Conservation (phyloP, 306 rosid genomes). For the Benincasa hispida region DNA sequence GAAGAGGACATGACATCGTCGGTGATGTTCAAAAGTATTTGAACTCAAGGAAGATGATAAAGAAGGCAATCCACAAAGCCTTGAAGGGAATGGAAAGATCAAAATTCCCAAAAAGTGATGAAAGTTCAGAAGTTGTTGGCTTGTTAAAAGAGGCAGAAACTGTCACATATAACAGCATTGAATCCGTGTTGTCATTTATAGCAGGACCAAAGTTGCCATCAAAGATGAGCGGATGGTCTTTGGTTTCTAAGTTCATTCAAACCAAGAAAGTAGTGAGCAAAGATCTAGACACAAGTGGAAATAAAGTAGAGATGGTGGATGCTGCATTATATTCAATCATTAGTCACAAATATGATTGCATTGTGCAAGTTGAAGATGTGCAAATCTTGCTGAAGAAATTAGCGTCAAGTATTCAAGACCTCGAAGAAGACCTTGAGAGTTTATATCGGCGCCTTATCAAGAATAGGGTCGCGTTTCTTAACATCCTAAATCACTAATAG, state of each 20-base stretch:
- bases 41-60: constrained; percentile 7
- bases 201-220: constrained; percentile 3
- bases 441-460: constrained; percentile 16
- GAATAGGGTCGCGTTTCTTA: constrained; percentile 21
- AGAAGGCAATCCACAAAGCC: constrained; percentile 15
- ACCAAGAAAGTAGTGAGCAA: constrained; percentile 11
- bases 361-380: not conserved
- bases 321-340: not conserved
- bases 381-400: not conserved
- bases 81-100: constrained; percentile 8
- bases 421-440: constrained; percentile 10
- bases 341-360: not conserved
- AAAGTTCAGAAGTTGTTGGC: not conserved
- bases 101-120: not conserved
- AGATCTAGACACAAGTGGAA: not conserved
- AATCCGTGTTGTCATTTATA: constrained; percentile 7
- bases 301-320: constrained; percentile 15
- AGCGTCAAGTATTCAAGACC: constrained; percentile 2
- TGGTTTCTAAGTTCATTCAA: constrained; percentile 12
- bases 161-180: not conserved
- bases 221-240: constrained; percentile 9
- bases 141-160: constrained; percentile 4
- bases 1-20: constrained; percentile 4
- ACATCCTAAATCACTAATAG: constrained; percentile 13
- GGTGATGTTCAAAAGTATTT: constrained; percentile 5